phyloP scores from a whole-genome alignment of 2,329 filamentous ascomycete species.

The Dothideomycetes sp. region DNA sequence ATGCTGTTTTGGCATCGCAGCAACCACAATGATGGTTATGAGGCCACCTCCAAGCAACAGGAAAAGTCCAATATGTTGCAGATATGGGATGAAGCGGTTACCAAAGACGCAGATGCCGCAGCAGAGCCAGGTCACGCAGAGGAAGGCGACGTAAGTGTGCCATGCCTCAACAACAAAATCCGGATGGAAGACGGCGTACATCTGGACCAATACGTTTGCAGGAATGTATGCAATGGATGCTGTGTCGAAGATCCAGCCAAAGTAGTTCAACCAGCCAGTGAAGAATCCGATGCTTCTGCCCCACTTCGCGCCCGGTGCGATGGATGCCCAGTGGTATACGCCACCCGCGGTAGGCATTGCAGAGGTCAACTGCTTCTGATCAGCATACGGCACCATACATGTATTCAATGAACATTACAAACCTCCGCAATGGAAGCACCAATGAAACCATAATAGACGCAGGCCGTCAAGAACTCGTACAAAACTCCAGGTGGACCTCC shows the following conservation, averaged over 20 bases:
- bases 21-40: conserved; percentile 26
- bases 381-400: not conserved
- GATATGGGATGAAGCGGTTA: conserved; percentile 40
- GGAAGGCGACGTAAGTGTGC: conserved; percentile 49
- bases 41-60: conserved; percentile 30
- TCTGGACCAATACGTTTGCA: conserved; percentile 48
- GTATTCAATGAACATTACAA: not conserved
- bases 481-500: conserved; percentile 25
- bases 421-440: conserved; percentile 21
- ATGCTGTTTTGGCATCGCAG: conserved; percentile 43
- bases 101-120: conserved; percentile 44
- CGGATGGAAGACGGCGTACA: conserved; percentile 50
- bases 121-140: conserved; percentile 45
- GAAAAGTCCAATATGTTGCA: conserved; percentile 46
- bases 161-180: conserved; percentile 41
- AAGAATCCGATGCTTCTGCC: conserved; percentile 26
- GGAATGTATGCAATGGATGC: conserved; percentile 49
- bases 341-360: conserved; percentile 22
- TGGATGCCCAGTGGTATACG: conserved; percentile 25
- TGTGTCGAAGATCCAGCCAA: conserved; percentile 51
- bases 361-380: conserved; percentile 16
- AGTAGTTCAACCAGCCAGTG: conserved; percentile 36
- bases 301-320: conserved; percentile 21
- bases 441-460: conserved; percentile 24
- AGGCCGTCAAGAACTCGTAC: conserved; percentile 25